Evolutionary conservation across 2,329 filamentous ascomycete species (phyloP).

Genomic region (Pezicula rhizophila): DNA sequence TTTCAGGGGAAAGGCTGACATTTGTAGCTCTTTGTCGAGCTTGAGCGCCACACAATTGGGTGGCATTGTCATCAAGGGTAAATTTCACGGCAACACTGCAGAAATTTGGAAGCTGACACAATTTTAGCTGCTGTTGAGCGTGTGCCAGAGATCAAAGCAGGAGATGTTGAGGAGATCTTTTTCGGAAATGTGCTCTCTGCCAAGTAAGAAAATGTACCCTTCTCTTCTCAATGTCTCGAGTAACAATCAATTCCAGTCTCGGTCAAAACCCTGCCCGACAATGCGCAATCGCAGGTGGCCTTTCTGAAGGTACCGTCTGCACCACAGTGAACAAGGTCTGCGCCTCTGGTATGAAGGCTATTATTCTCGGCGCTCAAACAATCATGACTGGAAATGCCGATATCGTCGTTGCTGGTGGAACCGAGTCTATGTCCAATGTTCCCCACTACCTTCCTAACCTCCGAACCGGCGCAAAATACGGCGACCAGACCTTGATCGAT

Average conservation of each 20-base stretch:
- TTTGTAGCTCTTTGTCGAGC: slow-evolving; percentile 73
- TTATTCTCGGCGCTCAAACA: slow-evolving; percentile 90
- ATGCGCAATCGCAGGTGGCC: slow-evolving; percentile 83
- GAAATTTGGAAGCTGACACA: slow-evolving; percentile 1
- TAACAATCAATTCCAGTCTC: slow-evolving; percentile 49
- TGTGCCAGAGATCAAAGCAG: slow-evolving; percentile 77
- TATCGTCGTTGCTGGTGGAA: slow-evolving; percentile 87
- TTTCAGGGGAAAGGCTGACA: slow-evolving; percentile 12
- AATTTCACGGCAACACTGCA: not conserved
- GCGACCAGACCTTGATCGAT: slow-evolving; percentile 82
- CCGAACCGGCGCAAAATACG: slow-evolving; percentile 87
- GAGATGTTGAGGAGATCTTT: slow-evolving; percentile 92
- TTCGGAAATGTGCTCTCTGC: slow-evolving; percentile 97
- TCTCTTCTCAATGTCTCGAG: not conserved
- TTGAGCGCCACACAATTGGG: slow-evolving; percentile 83
- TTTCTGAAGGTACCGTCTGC: slow-evolving; percentile 71
- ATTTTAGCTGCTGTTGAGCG: slow-evolving; percentile 69
- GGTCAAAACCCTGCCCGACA: slow-evolving; percentile 96
- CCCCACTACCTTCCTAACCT: slow-evolving; percentile 91
- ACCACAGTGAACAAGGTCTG: slow-evolving; percentile 99
- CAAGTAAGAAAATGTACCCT: slow-evolving; percentile 54
- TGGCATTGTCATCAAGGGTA: slow-evolving; percentile 87
- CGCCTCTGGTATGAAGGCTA: slow-evolving; percentile 88
- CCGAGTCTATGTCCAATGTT: slow-evolving; percentile 97
- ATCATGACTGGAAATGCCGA: slow-evolving; percentile 95